phyloP scores from a whole-genome alignment of 805 yeast genomes.

The Pichia exigua region DNA sequence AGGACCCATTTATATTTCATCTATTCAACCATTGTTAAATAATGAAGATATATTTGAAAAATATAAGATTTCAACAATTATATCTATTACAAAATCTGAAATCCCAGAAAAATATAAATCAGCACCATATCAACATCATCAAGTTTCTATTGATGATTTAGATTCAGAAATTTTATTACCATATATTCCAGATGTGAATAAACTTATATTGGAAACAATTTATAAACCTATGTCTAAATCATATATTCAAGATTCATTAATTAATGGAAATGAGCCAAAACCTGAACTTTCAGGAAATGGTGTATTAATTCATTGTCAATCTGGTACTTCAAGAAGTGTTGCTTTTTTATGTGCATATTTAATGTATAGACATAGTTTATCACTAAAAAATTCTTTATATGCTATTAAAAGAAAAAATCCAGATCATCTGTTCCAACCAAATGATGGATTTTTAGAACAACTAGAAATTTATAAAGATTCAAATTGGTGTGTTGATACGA shows the following conservation, averaged over 20 bases:
- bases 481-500: constrained; percentile 33
- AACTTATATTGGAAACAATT: constrained; percentile 59
- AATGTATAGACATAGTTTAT: constrained; percentile 47
- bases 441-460: constrained; percentile 67
- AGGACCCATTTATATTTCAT: constrained; percentile 75
- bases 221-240: constrained; percentile 28
- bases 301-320: constrained; percentile 44
- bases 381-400: constrained; percentile 55
- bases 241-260: constrained; percentile 8
- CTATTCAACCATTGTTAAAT: constrained; percentile 55
- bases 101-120: constrained; percentile 44
- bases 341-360: constrained; percentile 39
- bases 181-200: constrained; percentile 51
- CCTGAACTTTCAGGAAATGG: constrained; percentile 11
- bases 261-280: constrained; percentile 25
- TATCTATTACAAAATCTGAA: constrained; percentile 61
- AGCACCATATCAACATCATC: constrained; percentile 41
- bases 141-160: constrained; percentile 68
- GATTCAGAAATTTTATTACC: constrained; percentile 57
- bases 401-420: constrained; percentile 64
- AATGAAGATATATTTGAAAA: constrained; percentile 42
- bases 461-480: constrained; percentile 49
- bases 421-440: constrained; percentile 49
- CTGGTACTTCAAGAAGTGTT: constrained; percentile 44
- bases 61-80: constrained; percentile 58